Evolutionary conservation across 2,329 filamentous ascomycete species (phyloP).

Genomic region (Paecilomyces variotii): DNA sequence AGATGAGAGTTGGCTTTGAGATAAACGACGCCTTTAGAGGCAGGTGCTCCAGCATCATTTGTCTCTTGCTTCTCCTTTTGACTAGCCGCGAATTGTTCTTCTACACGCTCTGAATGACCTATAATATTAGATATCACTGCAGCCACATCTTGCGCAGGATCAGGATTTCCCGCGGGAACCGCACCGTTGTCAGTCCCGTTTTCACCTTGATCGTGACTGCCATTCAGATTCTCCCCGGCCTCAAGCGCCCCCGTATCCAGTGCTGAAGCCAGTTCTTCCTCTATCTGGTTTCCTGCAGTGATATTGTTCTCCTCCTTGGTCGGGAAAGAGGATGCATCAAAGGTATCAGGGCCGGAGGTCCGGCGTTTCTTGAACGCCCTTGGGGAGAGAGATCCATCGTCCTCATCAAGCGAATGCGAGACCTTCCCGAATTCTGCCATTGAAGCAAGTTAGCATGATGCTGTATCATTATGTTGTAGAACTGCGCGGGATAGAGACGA

Average conservation of each 20-base stretch:
- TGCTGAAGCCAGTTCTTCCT: slow-evolving; percentile 30
- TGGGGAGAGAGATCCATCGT: slow-evolving; percentile 23
- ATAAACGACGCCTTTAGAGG: slow-evolving; percentile 25
- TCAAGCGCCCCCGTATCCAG: slow-evolving; percentile 22
- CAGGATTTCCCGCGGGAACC: slow-evolving; percentile 15
- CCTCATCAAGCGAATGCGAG: slow-evolving; percentile 21
- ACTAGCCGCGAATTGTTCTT: slow-evolving; percentile 30
- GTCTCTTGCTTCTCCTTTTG: slow-evolving; percentile 21
- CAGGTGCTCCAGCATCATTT: slow-evolving; percentile 19
- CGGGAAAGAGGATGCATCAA: slow-evolving; percentile 12
- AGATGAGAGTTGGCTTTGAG: slow-evolving; percentile 39
- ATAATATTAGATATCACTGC: slow-evolving; percentile 37
- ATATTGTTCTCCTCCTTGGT: slow-evolving; percentile 13
- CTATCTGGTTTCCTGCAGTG: slow-evolving; percentile 24
- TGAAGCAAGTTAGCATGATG: slow-evolving; percentile 3
- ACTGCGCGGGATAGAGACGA: not conserved
- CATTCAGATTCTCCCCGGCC: slow-evolving; percentile 14
- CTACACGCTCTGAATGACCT: slow-evolving; percentile 35
- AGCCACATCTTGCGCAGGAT: slow-evolving; percentile 26
- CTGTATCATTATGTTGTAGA: not conserved
- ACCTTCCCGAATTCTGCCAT: slow-evolving; percentile 19
- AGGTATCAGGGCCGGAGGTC: slow-evolving; percentile 20
- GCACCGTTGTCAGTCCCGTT: slow-evolving; percentile 9
- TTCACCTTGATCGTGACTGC: slow-evolving; percentile 15
- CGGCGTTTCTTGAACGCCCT: slow-evolving; percentile 34